Evolutionary conservation across 1,139 yeast species (phyloP).

Genomic region (Kodamaea derodonti): DNA sequence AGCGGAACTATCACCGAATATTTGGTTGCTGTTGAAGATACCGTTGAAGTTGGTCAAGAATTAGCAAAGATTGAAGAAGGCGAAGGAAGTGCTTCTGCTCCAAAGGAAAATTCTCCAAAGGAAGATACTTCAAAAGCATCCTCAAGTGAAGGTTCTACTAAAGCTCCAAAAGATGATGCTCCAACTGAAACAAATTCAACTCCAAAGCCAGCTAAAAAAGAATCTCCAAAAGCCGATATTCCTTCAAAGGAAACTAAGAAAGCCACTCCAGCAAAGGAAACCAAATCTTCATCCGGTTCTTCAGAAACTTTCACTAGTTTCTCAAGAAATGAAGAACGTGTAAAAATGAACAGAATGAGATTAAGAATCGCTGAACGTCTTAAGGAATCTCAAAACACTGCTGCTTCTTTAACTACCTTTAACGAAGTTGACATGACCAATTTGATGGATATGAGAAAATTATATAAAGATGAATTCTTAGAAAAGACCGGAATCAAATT

Average conservation of each 20-base stretch:
- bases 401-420: conserved; percentile 96
- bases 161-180: conserved; percentile 19
- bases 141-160: conserved; percentile 11
- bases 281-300: conserved; percentile 17
- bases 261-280: conserved; percentile 20
- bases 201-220: conserved; percentile 20
- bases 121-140: conserved; percentile 22
- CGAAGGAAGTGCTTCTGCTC: conserved; percentile 52
- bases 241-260: conserved; percentile 25
- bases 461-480: conserved; percentile 93
- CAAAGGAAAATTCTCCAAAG: conserved; percentile 25
- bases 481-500: conserved; percentile 92
- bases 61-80: conserved; percentile 88
- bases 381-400: conserved; percentile 98
- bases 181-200: conserved; percentile 25
- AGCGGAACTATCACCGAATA: conserved; percentile 87
- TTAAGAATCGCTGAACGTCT: conserved; percentile 98
- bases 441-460: conserved; percentile 89
- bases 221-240: conserved; percentile 22
- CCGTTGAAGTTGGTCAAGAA: conserved; percentile 96
- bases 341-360: conserved; percentile 99
- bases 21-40: conserved; percentile 82
- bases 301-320: conserved; percentile 54
- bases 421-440: conserved; percentile 97
- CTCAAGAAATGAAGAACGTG: conserved; percentile 84